Percentiles rank a stretch among this genome's conserved stretches.
Evolutionary conservation across 1,139 yeast genomes (phyloP).

Genomic region (Magnusiomyces suaveolens): DNA sequence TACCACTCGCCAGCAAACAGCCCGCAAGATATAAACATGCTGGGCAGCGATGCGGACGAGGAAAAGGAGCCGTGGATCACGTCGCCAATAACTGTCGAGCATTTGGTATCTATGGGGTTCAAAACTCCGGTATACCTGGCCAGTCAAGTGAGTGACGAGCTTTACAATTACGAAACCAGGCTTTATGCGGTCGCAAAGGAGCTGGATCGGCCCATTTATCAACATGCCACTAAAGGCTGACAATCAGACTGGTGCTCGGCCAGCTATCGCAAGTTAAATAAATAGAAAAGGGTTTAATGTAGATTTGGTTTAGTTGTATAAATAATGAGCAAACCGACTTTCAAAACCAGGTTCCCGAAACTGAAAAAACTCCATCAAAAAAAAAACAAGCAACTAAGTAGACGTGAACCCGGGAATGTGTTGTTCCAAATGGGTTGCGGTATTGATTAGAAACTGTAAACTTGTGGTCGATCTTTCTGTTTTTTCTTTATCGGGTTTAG

Average conservation of each 20-base stretch:
- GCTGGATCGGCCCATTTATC: not conserved
- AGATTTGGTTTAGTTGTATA: no score
- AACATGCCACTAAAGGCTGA: not conserved
- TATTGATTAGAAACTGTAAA: not conserved
- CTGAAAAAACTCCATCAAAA: no score
- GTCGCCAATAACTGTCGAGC: not conserved
- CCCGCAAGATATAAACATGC: no score
- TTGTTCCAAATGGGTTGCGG: slow-evolving; percentile 4
- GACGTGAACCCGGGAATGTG: not conserved
- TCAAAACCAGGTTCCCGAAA: no score
- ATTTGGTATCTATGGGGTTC: not conserved
- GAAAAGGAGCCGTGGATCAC: not conserved
- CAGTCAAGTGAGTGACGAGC: not conserved
- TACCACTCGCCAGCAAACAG: no score
- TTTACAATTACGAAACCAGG: not conserved
- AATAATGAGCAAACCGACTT: no score
- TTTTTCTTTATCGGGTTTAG: no score
- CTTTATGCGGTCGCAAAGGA: not conserved
- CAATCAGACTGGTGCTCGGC: not conserved
- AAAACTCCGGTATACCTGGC: not conserved
- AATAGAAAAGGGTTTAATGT: no score
- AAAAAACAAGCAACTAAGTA: not conserved
- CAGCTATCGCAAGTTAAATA: no score
- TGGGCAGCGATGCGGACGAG: no score
- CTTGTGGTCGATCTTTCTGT: not conserved